Base-by-base conservation (phyloP, 73 alveolate genomes). In the Halteria grandinella region DNA sequence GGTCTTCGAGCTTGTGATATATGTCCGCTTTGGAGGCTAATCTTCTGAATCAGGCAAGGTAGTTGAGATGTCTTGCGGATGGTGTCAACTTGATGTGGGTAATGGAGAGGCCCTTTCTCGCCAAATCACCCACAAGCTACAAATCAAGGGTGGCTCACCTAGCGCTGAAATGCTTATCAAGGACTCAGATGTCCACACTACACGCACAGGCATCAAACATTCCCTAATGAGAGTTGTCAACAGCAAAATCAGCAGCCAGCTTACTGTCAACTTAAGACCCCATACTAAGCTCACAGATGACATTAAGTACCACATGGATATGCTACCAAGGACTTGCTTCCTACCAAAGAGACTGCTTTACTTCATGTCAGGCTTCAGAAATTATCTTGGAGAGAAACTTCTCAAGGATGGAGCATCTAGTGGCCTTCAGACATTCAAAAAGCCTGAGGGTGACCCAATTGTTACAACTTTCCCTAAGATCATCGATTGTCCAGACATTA, bases 391-490 rank as follows among this genome's bases (percentile, higher is more conserved):
- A 11, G 80, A 72, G 69, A 57, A 82, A 53, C 32, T 59, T 1
- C 15, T 77, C 0, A 40, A 47, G 14, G 64, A 43, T 17, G 41
- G 21, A 2, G 32, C 76, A 8, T n/a, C n/a, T n/a, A n/a, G n/a
- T n/a, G n/a, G n/a, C n/a, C n/a, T n/a, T n/a, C n/a, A n/a, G n/a
- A n/a, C n/a, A n/a, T 20, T 72, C 53, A 28, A 41, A 18, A 15
- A 47, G 20, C 91, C 91, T 24, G 73, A 29, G 14, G 83, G 91
- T 27, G 82, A 82, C 57, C 63, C 58, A 52, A 39, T 71, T 10
- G 25, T 82, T 15, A 45, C 83, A 3, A 29, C 86, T 14, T 82
- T 82, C 75, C 91, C 91, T 5, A 82, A 69, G 66, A 82, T 82
- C 25, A 44, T 82, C 4, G 91, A 82, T 41, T 40, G 72, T 41